Conservation (phyloP, 2,329 filamentous ascomycete genomes). For the Penicillium sp. region DNA sequence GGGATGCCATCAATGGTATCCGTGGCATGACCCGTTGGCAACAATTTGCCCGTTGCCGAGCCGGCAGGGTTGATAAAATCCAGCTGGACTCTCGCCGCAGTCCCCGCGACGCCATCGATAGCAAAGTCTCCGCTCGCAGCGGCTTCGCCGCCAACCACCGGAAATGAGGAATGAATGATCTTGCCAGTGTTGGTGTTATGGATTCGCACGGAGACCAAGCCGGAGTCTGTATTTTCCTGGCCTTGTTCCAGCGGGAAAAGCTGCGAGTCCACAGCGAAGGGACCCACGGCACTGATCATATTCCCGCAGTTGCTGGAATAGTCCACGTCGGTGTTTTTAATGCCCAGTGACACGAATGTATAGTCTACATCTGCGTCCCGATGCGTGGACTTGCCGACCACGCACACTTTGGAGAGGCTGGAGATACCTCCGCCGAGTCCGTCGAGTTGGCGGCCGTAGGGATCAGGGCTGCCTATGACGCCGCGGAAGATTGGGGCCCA, state of each 20-base stretch:
- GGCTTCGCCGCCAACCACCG: conserved; percentile 52
- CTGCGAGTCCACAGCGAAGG: conserved; percentile 62
- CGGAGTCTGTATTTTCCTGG: conserved; percentile 23
- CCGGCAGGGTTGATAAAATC: conserved; percentile 65
- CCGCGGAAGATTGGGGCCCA: conserved; percentile 61
- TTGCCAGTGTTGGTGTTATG: conserved; percentile 75
- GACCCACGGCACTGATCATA: conserved; percentile 68
- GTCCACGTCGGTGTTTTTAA: conserved; percentile 63
- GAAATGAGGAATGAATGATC: conserved; percentile 61
- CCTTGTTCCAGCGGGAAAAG: conserved; percentile 38
- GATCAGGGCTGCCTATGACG: conserved; percentile 67
- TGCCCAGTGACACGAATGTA: conserved; percentile 70
- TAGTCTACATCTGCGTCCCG: conserved; percentile 64
- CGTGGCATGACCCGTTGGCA: conserved; percentile 60
- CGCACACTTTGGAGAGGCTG: conserved; percentile 70
- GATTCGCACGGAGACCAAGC: conserved; percentile 55
- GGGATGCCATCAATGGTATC: conserved; percentile 56
- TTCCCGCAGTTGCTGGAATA: conserved; percentile 75
- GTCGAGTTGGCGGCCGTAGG: conserved; percentile 68
- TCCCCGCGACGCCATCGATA: conserved; percentile 67
- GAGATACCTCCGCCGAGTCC: conserved; percentile 71
- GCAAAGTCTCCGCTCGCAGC: conserved; percentile 57
- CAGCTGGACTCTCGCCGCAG: conserved; percentile 58
- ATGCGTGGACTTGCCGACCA: conserved; percentile 58
- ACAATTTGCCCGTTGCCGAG: conserved; percentile 62